Evolutionary conservation across 179 eudicot genomes (phyloP), one percentile per base, ranked within the genome.

Genomic region (Drosera spatulata): DNA sequence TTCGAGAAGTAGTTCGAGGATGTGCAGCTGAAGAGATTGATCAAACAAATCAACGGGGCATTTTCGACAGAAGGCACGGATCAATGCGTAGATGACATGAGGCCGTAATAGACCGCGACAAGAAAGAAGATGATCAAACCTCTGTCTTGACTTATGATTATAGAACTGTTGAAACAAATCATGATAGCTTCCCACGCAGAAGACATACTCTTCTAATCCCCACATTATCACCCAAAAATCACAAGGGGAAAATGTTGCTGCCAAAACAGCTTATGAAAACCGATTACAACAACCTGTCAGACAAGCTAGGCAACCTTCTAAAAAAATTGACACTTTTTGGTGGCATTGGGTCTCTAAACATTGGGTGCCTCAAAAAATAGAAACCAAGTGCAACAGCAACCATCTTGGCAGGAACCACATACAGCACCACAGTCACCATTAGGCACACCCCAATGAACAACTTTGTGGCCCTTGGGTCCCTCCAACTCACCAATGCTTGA

Each of bases 321-420:
- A 91, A 91, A 76, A 91, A 88, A 74, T 86, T 91, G 68, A 91
- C 61, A 73, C 82, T 82, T 8, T 95, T 75, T 42, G 95, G 91
- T 38, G 98, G 98, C 98, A 91, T 85, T 0, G 98, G 91, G 58
- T 88, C 98, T 69, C 98, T 76, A 65, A 91, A 91, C 98, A 91
- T 91, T 5, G 98, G 98, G 69, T 91, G 98, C 66, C 98, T 78
- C 74, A 91, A 70, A 69, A 82, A 91, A 68, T 88, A 91, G 66
- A 91, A 91, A 3, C 98, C 98, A 33, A 91, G 84, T 6, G 98
- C 98, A 67, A 91, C 98, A 0, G 98, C 98, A 22, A 84, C 98
- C 98, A 91, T 91, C 56, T 91, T 91, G 7, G 96, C 79, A n/a
- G 98, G 98, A 43, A 91, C 98, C 7, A 59, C 68, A 53, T 91